Percentiles rank a stretch among this genome's conserved stretches.
These are phyloP conservation scores for Pugionium dolabratum DNA, from an alignment of 345 rosid genomes.

Conservation along the genomic window DNA sequence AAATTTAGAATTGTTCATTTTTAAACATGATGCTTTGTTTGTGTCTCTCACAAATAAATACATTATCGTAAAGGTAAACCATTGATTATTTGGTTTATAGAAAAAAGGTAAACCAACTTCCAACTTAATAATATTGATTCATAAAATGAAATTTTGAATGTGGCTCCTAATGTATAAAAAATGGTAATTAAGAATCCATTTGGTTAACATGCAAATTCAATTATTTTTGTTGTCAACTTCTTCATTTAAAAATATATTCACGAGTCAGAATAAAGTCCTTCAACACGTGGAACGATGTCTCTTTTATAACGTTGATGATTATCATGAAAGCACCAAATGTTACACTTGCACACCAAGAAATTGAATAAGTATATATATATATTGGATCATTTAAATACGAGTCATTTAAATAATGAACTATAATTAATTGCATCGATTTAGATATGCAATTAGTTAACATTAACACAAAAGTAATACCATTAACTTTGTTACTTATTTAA, in stretches of 20 bases:
- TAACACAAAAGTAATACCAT: too few species aligned
- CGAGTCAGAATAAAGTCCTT: neutral
- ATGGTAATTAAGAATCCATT: neutral
- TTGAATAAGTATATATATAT: too few species aligned
- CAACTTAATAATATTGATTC: constrained; percentile 2
- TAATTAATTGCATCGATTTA: too few species aligned
- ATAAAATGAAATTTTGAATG: too few species aligned
- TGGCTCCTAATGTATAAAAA: neutral
- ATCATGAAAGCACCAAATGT: neutral
- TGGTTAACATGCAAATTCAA: neutral
- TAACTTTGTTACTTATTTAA: too few species aligned
- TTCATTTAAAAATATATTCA: neutral
- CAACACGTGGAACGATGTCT: neutral
- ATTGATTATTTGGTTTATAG: neutral
- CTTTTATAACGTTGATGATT: neutral
- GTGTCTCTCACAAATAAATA: constrained; percentile 16
- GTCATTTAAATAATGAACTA: too few species aligned
- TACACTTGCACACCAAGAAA: neutral
- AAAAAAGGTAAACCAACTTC: constrained; percentile 6
- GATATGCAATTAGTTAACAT: too few species aligned
- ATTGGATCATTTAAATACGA: too few species aligned
- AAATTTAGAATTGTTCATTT: too few species aligned
- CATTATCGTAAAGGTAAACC: constrained; percentile 19
- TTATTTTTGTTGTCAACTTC: neutral
- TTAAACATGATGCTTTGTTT: neutral